phyloP scores from a whole-genome alignment of 1,139 yeast species.

The Cylindricascospora bacillispora region DNA sequence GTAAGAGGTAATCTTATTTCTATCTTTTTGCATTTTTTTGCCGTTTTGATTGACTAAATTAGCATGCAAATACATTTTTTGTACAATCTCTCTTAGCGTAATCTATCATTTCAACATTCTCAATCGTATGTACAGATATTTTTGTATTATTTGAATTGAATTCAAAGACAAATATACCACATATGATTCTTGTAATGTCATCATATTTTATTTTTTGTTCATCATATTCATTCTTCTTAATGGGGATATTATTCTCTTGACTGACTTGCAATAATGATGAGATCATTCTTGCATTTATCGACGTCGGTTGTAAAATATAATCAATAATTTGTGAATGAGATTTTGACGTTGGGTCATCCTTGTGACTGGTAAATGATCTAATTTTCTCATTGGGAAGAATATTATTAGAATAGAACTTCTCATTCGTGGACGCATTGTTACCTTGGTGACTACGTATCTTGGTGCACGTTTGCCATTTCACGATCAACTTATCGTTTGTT shows the following conservation, averaged over 20 bases:
- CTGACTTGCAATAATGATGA: constrained; percentile 1
- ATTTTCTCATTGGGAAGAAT: constrained; percentile 1
- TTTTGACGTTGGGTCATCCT: neutral
- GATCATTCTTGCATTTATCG: neutral
- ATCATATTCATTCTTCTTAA: neutral
- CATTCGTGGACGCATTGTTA: constrained; percentile 9
- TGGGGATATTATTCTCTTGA: neutral
- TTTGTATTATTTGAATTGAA: constrained; percentile 44
- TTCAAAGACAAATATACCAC: constrained; percentile 68
- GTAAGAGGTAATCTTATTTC: too few relatives aligned
- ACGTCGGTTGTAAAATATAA: constrained; percentile 9
- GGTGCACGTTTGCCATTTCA: constrained; percentile 53
- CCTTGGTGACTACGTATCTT: constrained; percentile 12
- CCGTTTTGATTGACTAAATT: constrained; percentile 1
- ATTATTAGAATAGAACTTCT: constrained; percentile 10
- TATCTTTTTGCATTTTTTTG: too few relatives aligned
- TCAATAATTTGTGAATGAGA: constrained; percentile 9
- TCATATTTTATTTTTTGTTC: constrained; percentile 1
- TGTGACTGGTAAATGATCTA: neutral
- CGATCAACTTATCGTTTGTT: constrained; percentile 38
- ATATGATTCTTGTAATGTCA: constrained; percentile 24
- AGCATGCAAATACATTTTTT: constrained; percentile 9
- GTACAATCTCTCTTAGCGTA: constrained; percentile 17
- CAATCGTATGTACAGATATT: constrained; percentile 63
- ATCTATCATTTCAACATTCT: constrained; percentile 58